Base-by-base conservation (phyloP, 2,329 filamentous ascomycete genomes). In the Aureobasidium sp. region DNA sequence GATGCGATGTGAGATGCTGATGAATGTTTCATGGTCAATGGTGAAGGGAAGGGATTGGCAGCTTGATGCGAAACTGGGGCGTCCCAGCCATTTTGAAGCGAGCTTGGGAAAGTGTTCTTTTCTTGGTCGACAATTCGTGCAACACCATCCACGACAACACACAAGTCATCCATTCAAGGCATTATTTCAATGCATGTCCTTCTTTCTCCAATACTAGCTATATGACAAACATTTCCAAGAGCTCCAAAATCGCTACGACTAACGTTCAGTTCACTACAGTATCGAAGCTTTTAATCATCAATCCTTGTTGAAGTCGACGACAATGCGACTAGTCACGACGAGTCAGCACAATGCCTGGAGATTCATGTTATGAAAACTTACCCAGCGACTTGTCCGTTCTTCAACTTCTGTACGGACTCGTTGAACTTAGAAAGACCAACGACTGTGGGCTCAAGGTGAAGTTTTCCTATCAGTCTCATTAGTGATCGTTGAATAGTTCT, bases 261-360 rank as follows among this genome's bases (percentile, higher is more conserved):
- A 1, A 6, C 8, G 15, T 8, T 16, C 39, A 41, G 2, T n/a
- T 9, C 39, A 21, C 21, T 21, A 8, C 39, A 25, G n/a, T 11
- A 11, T 10, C 6, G 16, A n/a, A 42, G 0, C 5, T 27, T 9
- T 27, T 8, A 2, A 44, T 39, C 45, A 30, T 41, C 36, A 61
- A 7, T 61, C 59, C 65, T 69, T 72, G 64, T 83, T 81, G 65
- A 83, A 83, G 66, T 82, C 78, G 25, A 83, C 74, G 13, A 83
- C 81, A 47, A 80, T 76, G 21, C 81, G 70, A 16, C 59, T 61
- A 10, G 25, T 25, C 27, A 41, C 11, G 7, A 16, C 4, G 1
- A 11, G 21, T 42, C 16, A 50, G 58, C n/a, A 42, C 15, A 16
- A 25, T 27, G 9, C 25, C 25, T 16, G 11, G 4, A 6, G 11